These are phyloP conservation scores for Sphagnum magellanicum DNA, from an alignment of 228 moss, liverwort and hornwort species.

Conservation along the genomic window DNA sequence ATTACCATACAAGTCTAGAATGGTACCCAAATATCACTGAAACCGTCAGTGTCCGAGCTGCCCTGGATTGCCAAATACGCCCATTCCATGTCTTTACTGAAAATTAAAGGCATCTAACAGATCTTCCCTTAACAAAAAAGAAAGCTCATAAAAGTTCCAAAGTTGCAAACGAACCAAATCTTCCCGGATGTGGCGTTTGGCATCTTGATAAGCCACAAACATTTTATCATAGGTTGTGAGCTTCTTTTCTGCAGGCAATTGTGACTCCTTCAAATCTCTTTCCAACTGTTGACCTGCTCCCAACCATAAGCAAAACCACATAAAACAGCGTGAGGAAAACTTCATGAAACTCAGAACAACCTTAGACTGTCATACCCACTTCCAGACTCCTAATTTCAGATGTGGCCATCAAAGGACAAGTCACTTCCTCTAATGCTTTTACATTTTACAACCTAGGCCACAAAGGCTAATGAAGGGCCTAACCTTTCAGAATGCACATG, in stretches of 20 bases:
- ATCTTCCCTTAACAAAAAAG: not conserved
- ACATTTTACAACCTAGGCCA: no score
- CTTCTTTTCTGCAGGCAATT: conserved; percentile 60
- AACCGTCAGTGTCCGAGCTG: no score
- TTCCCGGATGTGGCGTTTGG: conserved; percentile 85
- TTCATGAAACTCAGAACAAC: no score
- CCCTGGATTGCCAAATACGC: no score
- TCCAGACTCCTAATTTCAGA: not conserved
- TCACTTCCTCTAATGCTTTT: not conserved
- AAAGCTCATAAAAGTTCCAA: not conserved
- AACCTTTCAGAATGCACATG: conserved; percentile 88
- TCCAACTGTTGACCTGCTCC: conserved; percentile 75
- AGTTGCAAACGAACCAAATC: conserved; percentile 52
- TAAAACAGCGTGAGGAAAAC: no score
- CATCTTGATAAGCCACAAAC: conserved; percentile 90
- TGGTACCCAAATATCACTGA: no score
- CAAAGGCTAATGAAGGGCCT: not conserved
- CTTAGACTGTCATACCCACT: not conserved
- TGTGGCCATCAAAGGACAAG: not conserved
- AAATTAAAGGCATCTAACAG: not conserved
- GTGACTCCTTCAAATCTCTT: conserved; percentile 60
- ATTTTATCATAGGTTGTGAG: conserved; percentile 83
- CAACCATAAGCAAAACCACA: not conserved
- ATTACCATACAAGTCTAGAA: no score
- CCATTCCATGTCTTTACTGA: no score